Percentiles rank a stretch among this genome's conserved stretches.
phyloP scores from a whole-genome alignment of 1,139 yeast genomes.

The Taphrina deformans region DNA sequence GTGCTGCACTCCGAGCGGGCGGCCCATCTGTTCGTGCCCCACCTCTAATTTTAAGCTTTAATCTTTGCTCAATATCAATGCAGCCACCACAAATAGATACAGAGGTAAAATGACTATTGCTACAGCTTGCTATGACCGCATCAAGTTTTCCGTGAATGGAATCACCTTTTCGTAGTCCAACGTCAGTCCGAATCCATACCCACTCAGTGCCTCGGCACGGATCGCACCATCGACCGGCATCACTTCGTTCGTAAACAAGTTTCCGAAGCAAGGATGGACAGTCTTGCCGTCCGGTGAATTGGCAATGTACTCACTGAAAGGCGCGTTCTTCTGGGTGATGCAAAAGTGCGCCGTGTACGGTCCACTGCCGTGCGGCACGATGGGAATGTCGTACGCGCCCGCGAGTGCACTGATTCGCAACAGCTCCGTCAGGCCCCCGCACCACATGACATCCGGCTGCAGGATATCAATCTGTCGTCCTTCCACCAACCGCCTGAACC shows the following conservation, averaged over 20 bases:
- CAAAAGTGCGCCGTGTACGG: slow-evolving; percentile 56
- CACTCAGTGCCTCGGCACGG: not conserved
- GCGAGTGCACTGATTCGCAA: slow-evolving; percentile 53
- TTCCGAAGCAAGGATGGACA: slow-evolving; percentile 54
- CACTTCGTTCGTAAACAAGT: slow-evolving; percentile 52
- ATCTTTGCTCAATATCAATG: not conserved
- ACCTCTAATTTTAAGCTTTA: not conserved
- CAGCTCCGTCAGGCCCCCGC: slow-evolving; percentile 54
- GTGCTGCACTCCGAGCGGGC: too few species aligned
- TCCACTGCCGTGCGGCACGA: slow-evolving; percentile 56
- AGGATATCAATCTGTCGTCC: slow-evolving; percentile 53
- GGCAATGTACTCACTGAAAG: slow-evolving; percentile 55
- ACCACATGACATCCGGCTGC: slow-evolving; percentile 59
- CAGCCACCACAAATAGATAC: not conserved
- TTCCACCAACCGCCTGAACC: slow-evolving; percentile 54
- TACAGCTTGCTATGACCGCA: not conserved
- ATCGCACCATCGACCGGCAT: slow-evolving; percentile 50
- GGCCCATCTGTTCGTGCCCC: not conserved
- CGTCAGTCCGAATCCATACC: not conserved
- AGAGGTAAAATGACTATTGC: not conserved
- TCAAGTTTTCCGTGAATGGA: not conserved
- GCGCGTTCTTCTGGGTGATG: slow-evolving; percentile 53
- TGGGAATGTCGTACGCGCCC: slow-evolving; percentile 56
- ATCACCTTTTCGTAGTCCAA: slow-evolving; percentile 6
- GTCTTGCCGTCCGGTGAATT: slow-evolving; percentile 53